Percentiles rank a stretch among this genome's conserved stretches.
Conservation (phyloP, 768 basidiomycete species). For the Pisolithus sp. region DNA sequence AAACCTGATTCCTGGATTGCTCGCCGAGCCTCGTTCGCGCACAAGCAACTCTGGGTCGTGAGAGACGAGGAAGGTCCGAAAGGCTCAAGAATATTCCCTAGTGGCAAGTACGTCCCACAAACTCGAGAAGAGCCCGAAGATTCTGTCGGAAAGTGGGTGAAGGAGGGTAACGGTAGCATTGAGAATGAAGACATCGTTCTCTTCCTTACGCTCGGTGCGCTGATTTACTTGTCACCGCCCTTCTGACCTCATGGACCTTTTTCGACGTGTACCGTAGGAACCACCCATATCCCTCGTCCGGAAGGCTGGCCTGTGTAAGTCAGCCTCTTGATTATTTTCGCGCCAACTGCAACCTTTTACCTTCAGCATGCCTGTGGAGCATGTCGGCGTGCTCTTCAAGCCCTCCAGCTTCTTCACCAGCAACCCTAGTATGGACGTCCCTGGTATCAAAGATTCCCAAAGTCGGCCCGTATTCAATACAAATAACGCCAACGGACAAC, state of each 20-base stretch:
- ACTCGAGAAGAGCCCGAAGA: slow-evolving; percentile 66
- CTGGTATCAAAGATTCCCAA: slow-evolving; percentile 54
- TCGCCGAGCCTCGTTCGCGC: slow-evolving; percentile 65
- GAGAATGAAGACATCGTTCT: slow-evolving; percentile 76
- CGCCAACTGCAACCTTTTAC: no score
- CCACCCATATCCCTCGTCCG: no score
- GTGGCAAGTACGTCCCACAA: slow-evolving; percentile 82
- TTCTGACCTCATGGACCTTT: no score
- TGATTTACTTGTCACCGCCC: slow-evolving; percentile 21
- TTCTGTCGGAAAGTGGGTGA: slow-evolving; percentile 68
- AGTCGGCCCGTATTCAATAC: slow-evolving; percentile 54
- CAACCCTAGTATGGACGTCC: slow-evolving; percentile 90
- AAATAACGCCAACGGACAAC: slow-evolving; percentile 13
- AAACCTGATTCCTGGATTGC: slow-evolving; percentile 63
- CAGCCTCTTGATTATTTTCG: no score
- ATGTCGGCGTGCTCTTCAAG: slow-evolving; percentile 61
- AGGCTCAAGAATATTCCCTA: slow-evolving; percentile 70
- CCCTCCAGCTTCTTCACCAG: slow-evolving; percentile 79
- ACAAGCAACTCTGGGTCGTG: slow-evolving; percentile 76
- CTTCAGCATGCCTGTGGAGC: no score
- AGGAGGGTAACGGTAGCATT: slow-evolving; percentile 50
- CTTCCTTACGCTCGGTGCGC: slow-evolving; percentile 65
- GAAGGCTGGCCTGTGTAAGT: no score
- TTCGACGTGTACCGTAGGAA: no score
- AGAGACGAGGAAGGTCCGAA: slow-evolving; percentile 57